phyloP scores from a whole-genome alignment of 345 rosid species.

The Capsella bursapastoris region DNA sequence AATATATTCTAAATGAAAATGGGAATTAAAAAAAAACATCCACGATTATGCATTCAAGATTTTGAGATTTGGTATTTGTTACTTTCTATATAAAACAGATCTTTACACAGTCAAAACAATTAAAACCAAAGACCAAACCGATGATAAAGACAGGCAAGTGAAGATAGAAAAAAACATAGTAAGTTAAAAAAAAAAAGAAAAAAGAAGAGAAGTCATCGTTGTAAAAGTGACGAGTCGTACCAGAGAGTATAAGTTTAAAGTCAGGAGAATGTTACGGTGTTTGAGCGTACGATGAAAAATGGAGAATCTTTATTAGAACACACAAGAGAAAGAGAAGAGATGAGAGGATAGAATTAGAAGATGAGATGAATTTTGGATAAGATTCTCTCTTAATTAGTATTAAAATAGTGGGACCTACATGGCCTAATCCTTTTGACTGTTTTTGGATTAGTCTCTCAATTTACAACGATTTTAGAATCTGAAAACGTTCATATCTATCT shows the following conservation, averaged over 20 bases:
- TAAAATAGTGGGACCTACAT: slow-evolving; percentile 17
- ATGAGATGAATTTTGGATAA: slow-evolving; percentile 28
- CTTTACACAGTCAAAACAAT: background rate
- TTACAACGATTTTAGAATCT: background rate
- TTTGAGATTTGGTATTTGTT: background rate
- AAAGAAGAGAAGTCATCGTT: background rate
- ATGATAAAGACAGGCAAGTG: background rate
- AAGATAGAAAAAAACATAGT: background rate
- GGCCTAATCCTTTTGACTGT: slow-evolving; percentile 21
- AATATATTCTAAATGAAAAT: background rate
- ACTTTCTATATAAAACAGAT: slow-evolving; percentile 1
- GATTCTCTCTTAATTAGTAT: slow-evolving; percentile 10
- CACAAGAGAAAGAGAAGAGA: background rate
- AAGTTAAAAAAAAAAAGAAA: background rate
- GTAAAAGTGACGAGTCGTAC: background rate
- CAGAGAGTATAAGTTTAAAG: background rate
- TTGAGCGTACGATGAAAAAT: background rate
- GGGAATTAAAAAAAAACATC: background rate
- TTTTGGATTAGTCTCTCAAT: background rate
- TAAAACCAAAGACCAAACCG: background rate
- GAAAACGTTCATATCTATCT: no score
- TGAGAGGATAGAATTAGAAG: background rate
- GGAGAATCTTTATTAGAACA: background rate
- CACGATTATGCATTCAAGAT: background rate
- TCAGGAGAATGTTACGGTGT: background rate